Conservation (phyloP, 257 asterid species). For the Solanum clarkiae region DNA sequence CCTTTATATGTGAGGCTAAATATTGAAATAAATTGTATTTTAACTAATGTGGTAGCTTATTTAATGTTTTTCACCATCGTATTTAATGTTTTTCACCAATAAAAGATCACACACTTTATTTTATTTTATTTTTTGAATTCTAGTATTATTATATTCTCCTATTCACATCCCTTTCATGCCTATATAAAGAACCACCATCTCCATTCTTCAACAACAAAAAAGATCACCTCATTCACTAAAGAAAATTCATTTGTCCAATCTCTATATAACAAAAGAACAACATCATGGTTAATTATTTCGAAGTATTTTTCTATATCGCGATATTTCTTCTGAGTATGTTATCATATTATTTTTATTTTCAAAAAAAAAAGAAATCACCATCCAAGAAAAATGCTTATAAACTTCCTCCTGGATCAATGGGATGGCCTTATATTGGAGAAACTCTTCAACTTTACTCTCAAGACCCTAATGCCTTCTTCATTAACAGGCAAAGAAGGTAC, state of each 20-base stretch:
- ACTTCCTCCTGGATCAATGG: conserved; percentile 94
- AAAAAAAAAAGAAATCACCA: conserved; percentile 3
- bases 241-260: background rate
- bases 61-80: background rate
- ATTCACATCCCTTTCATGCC: background rate
- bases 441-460: conserved; percentile 76
- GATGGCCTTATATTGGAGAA: conserved; percentile 79
- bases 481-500: conserved; percentile 48
- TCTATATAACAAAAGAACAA: background rate
- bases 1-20: background rate
- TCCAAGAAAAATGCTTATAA: conserved; percentile 1
- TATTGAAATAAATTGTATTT: background rate
- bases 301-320: conserved; percentile 2
- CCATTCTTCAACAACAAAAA: background rate
- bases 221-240: background rate
- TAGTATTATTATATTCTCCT: background rate
- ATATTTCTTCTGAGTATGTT: conserved; percentile 10
- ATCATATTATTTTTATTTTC: conserved; percentile 1
- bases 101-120: background rate
- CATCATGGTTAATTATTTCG: conserved; percentile 4
- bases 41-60: background rate
- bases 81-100: background rate
- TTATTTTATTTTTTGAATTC: background rate
- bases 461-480: conserved; percentile 53
- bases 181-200: background rate